phyloP scores from a whole-genome alignment of 805 yeast species.

The Candida chilensis region DNA sequence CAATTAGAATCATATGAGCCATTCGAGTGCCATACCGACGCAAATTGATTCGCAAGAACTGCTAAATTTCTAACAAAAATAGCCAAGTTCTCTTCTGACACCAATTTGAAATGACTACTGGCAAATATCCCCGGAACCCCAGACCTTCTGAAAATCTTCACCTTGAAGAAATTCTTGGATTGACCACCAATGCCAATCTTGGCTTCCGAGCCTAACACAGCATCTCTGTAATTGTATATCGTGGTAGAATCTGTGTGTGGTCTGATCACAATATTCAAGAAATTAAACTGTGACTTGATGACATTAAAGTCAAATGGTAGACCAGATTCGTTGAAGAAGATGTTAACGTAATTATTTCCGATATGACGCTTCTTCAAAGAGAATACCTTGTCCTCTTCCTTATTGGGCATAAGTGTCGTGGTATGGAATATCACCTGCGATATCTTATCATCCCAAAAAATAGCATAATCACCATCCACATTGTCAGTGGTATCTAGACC shows the following conservation, averaged over 20 bases:
- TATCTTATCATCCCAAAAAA: slow-evolving; percentile 63
- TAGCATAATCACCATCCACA: slow-evolving; percentile 67
- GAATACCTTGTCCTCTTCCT: slow-evolving; percentile 25
- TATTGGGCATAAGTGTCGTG: slow-evolving; percentile 72
- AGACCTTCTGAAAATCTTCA: slow-evolving; percentile 51
- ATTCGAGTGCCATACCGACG: slow-evolving; percentile 63
- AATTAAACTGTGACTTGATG: slow-evolving; percentile 73
- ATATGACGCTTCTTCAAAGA: slow-evolving; percentile 73
- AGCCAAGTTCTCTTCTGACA: slow-evolving; percentile 52
- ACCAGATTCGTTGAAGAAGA: slow-evolving; percentile 73
- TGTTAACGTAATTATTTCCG: slow-evolving; percentile 77
- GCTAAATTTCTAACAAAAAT: slow-evolving; percentile 59
- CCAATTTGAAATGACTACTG: slow-evolving; percentile 64
- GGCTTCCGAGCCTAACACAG: no score
- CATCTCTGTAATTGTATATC: background rate
- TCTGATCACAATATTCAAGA: slow-evolving; percentile 68
- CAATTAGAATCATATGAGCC: slow-evolving; percentile 54
- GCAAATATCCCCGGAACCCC: slow-evolving; percentile 76
- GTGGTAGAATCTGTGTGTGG: slow-evolving; percentile 33
- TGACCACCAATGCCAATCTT: slow-evolving; percentile 1
- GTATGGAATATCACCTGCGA: slow-evolving; percentile 71
- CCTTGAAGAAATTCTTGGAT: slow-evolving; percentile 36
- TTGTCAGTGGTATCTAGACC: slow-evolving; percentile 69
- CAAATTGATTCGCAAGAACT: slow-evolving; percentile 59
- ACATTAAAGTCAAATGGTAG: slow-evolving; percentile 59